phyloP scores from a whole-genome alignment of 306 rosid species.

The Corylus americana region DNA sequence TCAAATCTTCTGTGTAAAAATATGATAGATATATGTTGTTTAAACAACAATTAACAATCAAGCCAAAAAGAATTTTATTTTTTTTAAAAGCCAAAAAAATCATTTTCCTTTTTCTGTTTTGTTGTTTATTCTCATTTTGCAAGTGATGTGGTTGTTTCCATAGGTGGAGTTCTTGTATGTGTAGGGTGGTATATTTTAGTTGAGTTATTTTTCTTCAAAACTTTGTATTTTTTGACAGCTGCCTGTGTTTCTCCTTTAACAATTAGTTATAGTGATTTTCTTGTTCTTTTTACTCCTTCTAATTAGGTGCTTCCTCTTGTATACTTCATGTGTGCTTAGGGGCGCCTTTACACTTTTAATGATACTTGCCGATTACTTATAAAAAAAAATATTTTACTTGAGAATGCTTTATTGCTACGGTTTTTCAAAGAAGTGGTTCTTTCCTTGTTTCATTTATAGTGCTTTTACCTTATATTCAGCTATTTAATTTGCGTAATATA shows the following conservation, averaged over 20 bases:
- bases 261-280: too few relatives aligned
- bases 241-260: too few relatives aligned
- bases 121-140: neutral
- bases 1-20: neutral
- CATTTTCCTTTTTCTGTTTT: neutral
- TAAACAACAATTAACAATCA: neutral
- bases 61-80: too few relatives aligned
- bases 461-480: constrained; percentile 19
- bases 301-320: too few relatives aligned
- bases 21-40: neutral
- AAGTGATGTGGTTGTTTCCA: neutral
- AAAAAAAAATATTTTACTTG: too few relatives aligned
- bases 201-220: too few relatives aligned
- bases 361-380: too few relatives aligned
- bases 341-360: too few relatives aligned
- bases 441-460: neutral
- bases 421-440: neutral
- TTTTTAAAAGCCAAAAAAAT: neutral
- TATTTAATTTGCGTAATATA: neutral
- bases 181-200: neutral
- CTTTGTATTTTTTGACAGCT: too few relatives aligned
- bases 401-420: neutral
- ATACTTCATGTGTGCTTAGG: too few relatives aligned
- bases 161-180: neutral
- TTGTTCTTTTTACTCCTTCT: too few relatives aligned